Evolutionary conservation across 208 protist genomes (phyloP).

Genomic region (Dictyostelium gargantuum): DNA sequence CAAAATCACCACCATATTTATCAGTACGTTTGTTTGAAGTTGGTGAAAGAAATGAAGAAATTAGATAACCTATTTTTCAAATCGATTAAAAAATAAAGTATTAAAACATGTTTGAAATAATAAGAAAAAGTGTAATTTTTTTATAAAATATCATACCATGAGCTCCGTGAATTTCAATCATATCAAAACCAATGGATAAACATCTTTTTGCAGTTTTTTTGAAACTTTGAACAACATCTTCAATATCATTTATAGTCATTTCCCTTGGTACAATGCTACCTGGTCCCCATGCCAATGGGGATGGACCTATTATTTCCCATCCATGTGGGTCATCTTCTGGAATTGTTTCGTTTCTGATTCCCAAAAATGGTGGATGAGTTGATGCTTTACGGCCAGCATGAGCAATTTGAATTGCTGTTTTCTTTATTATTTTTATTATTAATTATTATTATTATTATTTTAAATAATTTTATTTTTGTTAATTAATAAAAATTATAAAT

Average conservation of each 20-base stretch:
- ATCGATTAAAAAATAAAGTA: too few relatives aligned
- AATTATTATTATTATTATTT: not conserved
- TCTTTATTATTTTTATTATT: not conserved
- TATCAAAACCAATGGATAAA: conserved; percentile 90
- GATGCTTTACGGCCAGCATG: conserved; percentile 73
- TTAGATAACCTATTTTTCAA: too few relatives aligned
- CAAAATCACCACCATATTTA: conserved; percentile 90
- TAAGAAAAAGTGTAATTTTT: too few relatives aligned
- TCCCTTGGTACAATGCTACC: conserved; percentile 72
- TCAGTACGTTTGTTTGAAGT: conserved; percentile 88
- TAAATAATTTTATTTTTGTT: not conserved
- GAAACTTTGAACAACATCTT: conserved; percentile 81
- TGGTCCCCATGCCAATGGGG: conserved; percentile 61
- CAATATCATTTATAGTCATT: conserved; percentile 87
- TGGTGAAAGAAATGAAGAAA: conserved; percentile 88
- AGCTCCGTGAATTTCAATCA: conserved; percentile 90
- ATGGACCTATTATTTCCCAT: not conserved
- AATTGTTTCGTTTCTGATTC: conserved; percentile 25
- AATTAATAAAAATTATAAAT: not conserved
- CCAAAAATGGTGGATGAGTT: conserved; percentile 67
- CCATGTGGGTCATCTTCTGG: not conserved
- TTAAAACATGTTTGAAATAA: too few relatives aligned
- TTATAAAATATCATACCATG: too few relatives aligned
- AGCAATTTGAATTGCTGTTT: conserved; percentile 64
- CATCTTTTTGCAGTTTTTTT: conserved; percentile 85